phyloP scores from a whole-genome alignment of 2,329 filamentous ascomycete genomes.

The Clarireedia homoeocarpa region DNA sequence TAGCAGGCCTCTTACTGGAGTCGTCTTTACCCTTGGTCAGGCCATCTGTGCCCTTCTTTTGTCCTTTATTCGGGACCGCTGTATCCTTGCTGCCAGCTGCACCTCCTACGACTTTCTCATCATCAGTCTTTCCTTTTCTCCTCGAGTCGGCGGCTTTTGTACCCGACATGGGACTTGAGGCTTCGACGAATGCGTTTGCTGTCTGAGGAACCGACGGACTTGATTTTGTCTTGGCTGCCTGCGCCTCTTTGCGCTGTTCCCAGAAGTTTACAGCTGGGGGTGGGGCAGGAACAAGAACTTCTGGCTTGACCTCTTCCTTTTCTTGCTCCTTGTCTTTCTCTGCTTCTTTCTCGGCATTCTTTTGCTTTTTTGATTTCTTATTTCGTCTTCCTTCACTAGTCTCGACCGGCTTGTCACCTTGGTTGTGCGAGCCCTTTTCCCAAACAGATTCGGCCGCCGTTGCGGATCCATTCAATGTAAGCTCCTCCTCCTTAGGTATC shows the following conservation, averaged over 20 bases:
- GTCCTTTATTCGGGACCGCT: constrained; percentile 30
- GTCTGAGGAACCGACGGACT: constrained; percentile 12
- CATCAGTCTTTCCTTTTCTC: constrained; percentile 36
- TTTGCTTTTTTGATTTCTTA: constrained; percentile 28
- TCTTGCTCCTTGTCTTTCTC: constrained; percentile 50
- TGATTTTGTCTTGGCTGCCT: constrained; percentile 41
- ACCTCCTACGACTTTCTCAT: constrained; percentile 25
- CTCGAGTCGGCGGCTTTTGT: constrained; percentile 31
- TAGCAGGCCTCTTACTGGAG: constrained; percentile 24
- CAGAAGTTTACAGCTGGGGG: constrained; percentile 82
- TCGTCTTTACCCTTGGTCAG: constrained; percentile 25
- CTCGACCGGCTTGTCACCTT: constrained; percentile 52
- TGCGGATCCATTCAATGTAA: constrained; percentile 52
- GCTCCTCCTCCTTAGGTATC: constrained; percentile 45
- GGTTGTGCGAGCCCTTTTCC: constrained; percentile 55
- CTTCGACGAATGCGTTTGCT: constrained; percentile 8
- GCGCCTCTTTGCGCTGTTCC: constrained; percentile 66
- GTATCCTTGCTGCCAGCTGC: constrained; percentile 29
- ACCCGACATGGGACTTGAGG: constrained; percentile 13
- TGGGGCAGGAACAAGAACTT: constrained; percentile 64
- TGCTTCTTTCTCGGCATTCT: constrained; percentile 33
- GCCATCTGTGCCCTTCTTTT: constrained; percentile 35
- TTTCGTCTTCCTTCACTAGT: constrained; percentile 20
- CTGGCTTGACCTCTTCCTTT: constrained; percentile 48
- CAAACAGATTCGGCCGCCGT: constrained; percentile 56